Percentiles rank a stretch among this genome's conserved stretches.
These are phyloP conservation scores for Spergularia marina DNA, from an alignment of 148 eudicot genomes.

Conservation along the genomic window DNA sequence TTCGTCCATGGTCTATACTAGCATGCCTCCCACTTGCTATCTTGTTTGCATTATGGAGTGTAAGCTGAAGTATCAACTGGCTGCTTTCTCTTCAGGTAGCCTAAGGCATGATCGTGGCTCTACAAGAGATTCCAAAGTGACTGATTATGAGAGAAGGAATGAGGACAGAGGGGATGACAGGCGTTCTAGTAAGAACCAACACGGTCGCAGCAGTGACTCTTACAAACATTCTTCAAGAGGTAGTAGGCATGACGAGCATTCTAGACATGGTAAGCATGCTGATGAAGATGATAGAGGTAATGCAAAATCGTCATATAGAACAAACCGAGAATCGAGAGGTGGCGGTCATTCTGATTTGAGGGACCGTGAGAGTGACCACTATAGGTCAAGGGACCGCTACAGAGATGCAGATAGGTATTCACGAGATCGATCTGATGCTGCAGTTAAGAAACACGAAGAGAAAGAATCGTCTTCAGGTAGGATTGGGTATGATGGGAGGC, in stretches of 20 bases:
- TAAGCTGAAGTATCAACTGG: neutral
- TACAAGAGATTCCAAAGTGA: constrained; percentile 38
- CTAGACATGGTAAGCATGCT: constrained; percentile 45
- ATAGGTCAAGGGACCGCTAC: constrained; percentile 53
- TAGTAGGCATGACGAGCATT: constrained; percentile 48
- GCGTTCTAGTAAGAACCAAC: constrained; percentile 37
- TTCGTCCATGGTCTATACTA: neutral
- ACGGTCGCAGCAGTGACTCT: constrained; percentile 47
- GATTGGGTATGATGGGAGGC: constrained; percentile 42
- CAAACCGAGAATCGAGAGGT: constrained; percentile 46
- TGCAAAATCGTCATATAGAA: constrained; percentile 46
- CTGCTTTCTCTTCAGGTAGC: constrained; percentile 43
- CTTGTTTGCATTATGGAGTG: neutral
- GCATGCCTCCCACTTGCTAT: neutral
- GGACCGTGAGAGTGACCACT: constrained; percentile 46
- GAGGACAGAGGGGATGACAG: constrained; percentile 43
- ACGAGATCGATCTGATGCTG: constrained; percentile 49
- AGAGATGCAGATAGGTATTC: constrained; percentile 51
- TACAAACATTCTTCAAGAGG: constrained; percentile 48
- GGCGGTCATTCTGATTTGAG: constrained; percentile 33
- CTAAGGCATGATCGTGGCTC: constrained; percentile 38
- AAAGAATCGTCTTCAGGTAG: constrained; percentile 31
- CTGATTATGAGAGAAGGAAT: constrained; percentile 41
- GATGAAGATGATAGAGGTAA: constrained; percentile 55
- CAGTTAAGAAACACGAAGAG: constrained; percentile 35